Evolutionary conservation across 352 stramenopile species (phyloP), one percentile per base, ranked within the genome.

Genomic region (Pythium oligandrum): DNA sequence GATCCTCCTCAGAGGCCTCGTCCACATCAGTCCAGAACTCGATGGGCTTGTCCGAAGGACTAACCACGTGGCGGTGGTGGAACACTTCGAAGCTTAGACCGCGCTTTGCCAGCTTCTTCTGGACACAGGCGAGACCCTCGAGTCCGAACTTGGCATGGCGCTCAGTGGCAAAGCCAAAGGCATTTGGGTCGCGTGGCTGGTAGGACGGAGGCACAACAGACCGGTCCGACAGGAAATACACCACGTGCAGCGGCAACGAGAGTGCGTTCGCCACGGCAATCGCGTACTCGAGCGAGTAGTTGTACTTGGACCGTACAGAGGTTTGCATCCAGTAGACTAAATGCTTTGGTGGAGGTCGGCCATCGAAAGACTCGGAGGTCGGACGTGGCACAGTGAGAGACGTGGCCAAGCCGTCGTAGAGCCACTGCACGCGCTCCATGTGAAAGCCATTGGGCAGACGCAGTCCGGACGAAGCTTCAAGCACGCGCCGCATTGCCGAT

Each of bases 251-350:
- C 43, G 84, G 84, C 38, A 91, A 53, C 17, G 77, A 47, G 5
- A 94, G 62, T 35, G 71, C 68, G 12, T 85, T 85, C 10, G 84
- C 81, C 1, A 73, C 77, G 1, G 78, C 72, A 36, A 94, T 71
- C 1, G 84, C 81, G 40, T 79, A 90, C 57, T 94, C 79, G 30
- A 94, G 70, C 44, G 82, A 64, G 61, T 90, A 92, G 55, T 94
- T 94, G 68, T 89, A 83, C 46, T 86, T 82, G 32, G 79, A 66
- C 40, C 84, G 84, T 61, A 93, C 77, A 2, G 80, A 85, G 43
- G 81, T 91, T 57, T 94, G 84, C 84, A 94, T 94, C 84, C 84
- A 94, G 66, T 94, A 94, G 55, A 94, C 66, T 43, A 94, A 53
- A 40, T 86, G 78, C 49, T 26, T 26, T 26, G 17, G 17, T 57